Evolutionary conservation across 2,329 filamentous ascomycete species (phyloP), one percentile per base, ranked within the genome.

Genomic region (Camptophora hylomeconis): DNA sequence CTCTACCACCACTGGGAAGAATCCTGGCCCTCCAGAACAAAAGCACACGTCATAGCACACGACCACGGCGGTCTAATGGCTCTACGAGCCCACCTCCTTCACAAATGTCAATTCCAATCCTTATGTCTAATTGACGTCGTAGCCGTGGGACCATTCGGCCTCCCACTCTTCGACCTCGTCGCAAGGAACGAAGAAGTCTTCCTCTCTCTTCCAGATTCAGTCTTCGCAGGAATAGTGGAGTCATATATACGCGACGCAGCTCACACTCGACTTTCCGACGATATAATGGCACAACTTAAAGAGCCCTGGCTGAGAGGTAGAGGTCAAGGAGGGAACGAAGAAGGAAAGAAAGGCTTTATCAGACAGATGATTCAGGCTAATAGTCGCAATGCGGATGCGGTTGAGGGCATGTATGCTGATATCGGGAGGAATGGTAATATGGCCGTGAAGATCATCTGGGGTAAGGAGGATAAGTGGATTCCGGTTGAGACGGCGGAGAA

Each of bases 81-180:
- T 12, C 26, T 63, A 4, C 51, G 58, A 2, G 51, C 51, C 0
- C 45, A 56, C 27, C 38, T 63, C 0, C 24, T 60, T 0, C 56
- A 61, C 28, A 44, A 37, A 3, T 49, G 48, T 7, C 32, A 50
- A 0, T 63, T 54, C 33, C 45, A 42, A 2, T 58, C 52, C 18
- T 43, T 65, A 1, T 53, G 56, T 17, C 44, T 63, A 1, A 49
- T 60, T 12, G 53, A 65, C 20, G 58, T 60, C 0, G 60, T 63
- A 3, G 51, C 55, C 0, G 43, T 62, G 0, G 52, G 57, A 0
- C 59, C 60, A 0, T 62, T 56, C 20, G 59, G 58, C 0, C 46
- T 57, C 29, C 50, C 59, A 0, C 46, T 64, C 5, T 65, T 64
- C 43, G 54, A 57, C 24, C 45, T 58, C 5, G 46, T 58, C 0